phyloP scores from a whole-genome alignment of 805 yeast species.

The Novakomyces olei region DNA sequence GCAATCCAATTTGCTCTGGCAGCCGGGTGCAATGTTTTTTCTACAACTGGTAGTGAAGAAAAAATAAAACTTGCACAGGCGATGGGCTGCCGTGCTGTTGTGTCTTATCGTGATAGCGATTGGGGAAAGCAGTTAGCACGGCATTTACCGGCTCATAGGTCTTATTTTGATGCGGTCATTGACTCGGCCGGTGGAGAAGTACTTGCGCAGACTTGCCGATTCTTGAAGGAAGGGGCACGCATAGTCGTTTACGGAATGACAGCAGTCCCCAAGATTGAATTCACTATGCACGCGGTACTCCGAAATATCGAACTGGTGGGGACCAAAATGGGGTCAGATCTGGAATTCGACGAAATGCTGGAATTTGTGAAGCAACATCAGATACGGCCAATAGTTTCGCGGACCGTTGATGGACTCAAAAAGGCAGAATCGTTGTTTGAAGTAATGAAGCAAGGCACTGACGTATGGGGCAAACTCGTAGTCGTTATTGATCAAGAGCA shows the following conservation, averaged over 20 bases:
- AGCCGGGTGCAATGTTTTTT: slow-evolving; percentile 12
- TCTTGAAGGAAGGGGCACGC: slow-evolving; percentile 7
- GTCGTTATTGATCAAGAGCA: too few relatives aligned
- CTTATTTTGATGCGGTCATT: slow-evolving; percentile 7
- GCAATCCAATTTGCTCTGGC: slow-evolving; percentile 16
- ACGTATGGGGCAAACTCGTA: too few relatives aligned
- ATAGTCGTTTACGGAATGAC: slow-evolving; percentile 11
- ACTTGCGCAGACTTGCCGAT: slow-evolving; percentile 4
- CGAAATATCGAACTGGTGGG: slow-evolving; percentile 8
- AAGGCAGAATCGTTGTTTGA: slow-evolving; percentile 5
- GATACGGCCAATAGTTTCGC: slow-evolving; percentile 6
- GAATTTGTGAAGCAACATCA: slow-evolving; percentile 3
- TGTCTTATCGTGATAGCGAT: slow-evolving; percentile 5
- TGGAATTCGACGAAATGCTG: slow-evolving; percentile 6
- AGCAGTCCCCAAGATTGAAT: slow-evolving; percentile 6
- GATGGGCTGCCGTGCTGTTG: slow-evolving; percentile 9
- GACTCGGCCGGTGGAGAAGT: slow-evolving; percentile 11
- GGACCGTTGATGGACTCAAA: slow-evolving; percentile 5
- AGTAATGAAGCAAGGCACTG: slow-evolving; percentile 1
- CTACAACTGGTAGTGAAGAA: slow-evolving; percentile 7
- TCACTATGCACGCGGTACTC: slow-evolving; percentile 9
- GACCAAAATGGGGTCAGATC: slow-evolving; percentile 8
- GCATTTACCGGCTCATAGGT: background rate
- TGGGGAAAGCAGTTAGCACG: slow-evolving; percentile 7
- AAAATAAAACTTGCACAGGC: slow-evolving; percentile 7